Evolutionary conservation across 164 flowering plant species (phyloP).

Genomic region (Vitis amurensis): DNA sequence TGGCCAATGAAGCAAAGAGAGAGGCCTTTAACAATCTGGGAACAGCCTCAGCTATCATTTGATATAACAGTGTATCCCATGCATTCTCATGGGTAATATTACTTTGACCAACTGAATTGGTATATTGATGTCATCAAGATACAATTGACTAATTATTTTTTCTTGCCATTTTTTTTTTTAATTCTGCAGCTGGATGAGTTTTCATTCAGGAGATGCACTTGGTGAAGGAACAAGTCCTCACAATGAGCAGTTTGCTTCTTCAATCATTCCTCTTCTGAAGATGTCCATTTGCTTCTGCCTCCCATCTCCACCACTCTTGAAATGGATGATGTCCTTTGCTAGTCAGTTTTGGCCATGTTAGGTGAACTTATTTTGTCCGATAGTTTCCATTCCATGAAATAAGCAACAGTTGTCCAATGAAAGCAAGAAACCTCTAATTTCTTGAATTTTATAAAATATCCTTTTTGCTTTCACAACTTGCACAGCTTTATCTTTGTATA

Average conservation of each 20-base stretch:
- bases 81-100: neutral
- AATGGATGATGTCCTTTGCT: neutral
- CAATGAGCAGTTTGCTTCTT: too few relatives aligned
- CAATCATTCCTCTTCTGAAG: neutral
- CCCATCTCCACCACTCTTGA: neutral
- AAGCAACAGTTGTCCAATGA: neutral
- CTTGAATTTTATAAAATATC: neutral
- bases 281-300: neutral
- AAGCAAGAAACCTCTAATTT: neutral
- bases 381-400: neutral
- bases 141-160: neutral
- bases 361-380: neutral
- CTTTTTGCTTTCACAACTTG: neutral
- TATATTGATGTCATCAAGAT: neutral
- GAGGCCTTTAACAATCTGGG: too few relatives aligned
- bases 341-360: slow-evolving; percentile 1
- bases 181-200: neutral
- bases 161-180: neutral
- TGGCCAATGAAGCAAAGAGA: neutral
- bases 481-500: neutral
- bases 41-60: neutral
- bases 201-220: neutral
- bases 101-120: neutral
- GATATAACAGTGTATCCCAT: neutral
- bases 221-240: neutral